Evolutionary conservation across 2,329 filamentous ascomycete species (phyloP).

Genomic region (Zymoseptoria ardabiliae): DNA sequence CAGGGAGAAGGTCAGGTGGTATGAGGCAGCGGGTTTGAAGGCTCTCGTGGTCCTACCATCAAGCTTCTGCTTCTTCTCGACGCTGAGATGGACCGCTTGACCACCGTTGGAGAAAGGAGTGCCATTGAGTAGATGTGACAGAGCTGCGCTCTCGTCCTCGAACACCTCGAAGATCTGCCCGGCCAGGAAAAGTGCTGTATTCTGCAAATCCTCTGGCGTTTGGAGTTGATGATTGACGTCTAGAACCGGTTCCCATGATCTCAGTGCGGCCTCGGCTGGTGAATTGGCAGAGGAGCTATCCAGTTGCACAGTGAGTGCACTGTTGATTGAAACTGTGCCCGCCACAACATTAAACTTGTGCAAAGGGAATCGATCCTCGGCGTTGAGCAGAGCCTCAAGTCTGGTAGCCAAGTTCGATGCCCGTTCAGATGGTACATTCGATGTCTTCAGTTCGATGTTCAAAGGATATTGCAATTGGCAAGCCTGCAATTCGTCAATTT

Average conservation of each 20-base stretch:
- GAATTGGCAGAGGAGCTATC: slow-evolving; percentile 50
- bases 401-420: slow-evolving; percentile 65
- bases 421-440: slow-evolving; percentile 57
- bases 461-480: slow-evolving; percentile 86
- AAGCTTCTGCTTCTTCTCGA: slow-evolving; percentile 36
- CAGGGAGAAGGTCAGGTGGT: slow-evolving; percentile 91
- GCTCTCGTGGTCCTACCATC: slow-evolving; percentile 68
- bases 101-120: slow-evolving; percentile 20
- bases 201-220: slow-evolving; percentile 57
- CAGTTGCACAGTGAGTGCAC: slow-evolving; percentile 62
- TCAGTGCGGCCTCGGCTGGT: slow-evolving; percentile 54
- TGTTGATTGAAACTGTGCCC: slow-evolving; percentile 33
- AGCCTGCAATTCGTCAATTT: slow-evolving; percentile 48
- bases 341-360: slow-evolving; percentile 64
- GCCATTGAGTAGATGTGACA: slow-evolving; percentile 37
- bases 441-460: slow-evolving; percentile 68
- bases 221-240: slow-evolving; percentile 68
- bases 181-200: slow-evolving; percentile 70
- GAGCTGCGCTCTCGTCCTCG: slow-evolving; percentile 78
- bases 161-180: slow-evolving; percentile 71
- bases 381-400: slow-evolving; percentile 81
- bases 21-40: slow-evolving; percentile 85
- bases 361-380: slow-evolving; percentile 75
- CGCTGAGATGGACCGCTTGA: slow-evolving; percentile 27
- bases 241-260: slow-evolving; percentile 62